Base-by-base conservation (phyloP, 805 yeast genomes). In the Myxozyma geophila region DNA sequence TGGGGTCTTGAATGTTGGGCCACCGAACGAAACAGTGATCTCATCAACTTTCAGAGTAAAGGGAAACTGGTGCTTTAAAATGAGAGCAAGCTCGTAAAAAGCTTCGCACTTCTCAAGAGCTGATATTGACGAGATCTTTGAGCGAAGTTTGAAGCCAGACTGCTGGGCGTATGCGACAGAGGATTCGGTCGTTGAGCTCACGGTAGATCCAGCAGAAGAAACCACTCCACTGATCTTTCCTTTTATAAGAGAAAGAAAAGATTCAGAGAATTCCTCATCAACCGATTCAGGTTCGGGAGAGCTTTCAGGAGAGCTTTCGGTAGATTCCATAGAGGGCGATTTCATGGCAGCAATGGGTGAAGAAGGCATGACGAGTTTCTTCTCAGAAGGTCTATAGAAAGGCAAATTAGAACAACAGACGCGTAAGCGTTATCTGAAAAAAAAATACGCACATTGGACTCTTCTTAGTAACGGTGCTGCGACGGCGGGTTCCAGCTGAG, bases 81-180 rank as follows among this genome's bases (percentile, higher is more conserved):
- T n/a, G 15, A 51, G 46, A 17, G 37, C n/a, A 9, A 52, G 37
- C 54, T 66, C 68, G 39, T 57, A 57, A 8, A 49, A 19, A 13
- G 51, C 33, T 13, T 36, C 58, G 15, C 50, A 19, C 23, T 33
- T 33, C 48, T 44, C 39, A n/a, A 66, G 43, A 5, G 66, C 33
- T 5, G 59, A 28, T 10, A 48, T 68, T 9, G 63, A 23, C 2
- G 68, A 66, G 7, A 66, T 21, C 47, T 21, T 55, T 13, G 67
- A 17, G 46, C 69, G 69, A 33, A 53, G 39, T 33, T 53, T 43
- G 28, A 40, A 15, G 23, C 57, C 57, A 23, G 57, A 53, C 12
- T 53, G 44, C 39, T 53, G 57, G n/a, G 48, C 48, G 21, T 17
- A 7, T 7, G 37, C 23, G n/a, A 53, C 48, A 2, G 57, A 41